These are phyloP conservation scores for Aspergillus pseudoterreus DNA, from an alignment of 2,329 filamentous ascomycete genomes.

Conservation along the genomic window DNA sequence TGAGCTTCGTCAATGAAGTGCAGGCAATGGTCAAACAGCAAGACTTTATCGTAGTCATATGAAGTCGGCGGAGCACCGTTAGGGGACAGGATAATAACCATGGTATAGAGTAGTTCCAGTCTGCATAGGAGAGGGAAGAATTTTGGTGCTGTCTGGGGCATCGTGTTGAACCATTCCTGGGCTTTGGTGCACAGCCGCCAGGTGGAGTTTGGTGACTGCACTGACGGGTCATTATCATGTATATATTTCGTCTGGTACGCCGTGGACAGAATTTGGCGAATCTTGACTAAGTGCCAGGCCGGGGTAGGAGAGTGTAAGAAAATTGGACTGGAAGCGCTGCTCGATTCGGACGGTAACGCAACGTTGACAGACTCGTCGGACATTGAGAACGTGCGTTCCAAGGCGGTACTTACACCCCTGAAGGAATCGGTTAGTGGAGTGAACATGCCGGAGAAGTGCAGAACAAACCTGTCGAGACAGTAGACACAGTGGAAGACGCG, in stretches of 20 bases:
- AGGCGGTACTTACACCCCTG: conserved; percentile 82
- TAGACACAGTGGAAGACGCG: conserved; percentile 90
- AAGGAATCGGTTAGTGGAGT: background rate
- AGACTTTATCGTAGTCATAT: conserved; percentile 69
- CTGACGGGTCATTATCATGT: conserved; percentile 64
- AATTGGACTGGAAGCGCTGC: conserved; percentile 45
- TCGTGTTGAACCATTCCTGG: conserved; percentile 71
- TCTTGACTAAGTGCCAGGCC: conserved; percentile 72
- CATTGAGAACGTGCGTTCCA: conserved; percentile 86
- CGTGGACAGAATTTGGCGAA: conserved; percentile 79
- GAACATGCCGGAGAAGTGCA: background rate
- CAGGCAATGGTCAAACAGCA: conserved; percentile 83
- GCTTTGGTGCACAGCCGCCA: conserved; percentile 55
- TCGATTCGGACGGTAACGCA: conserved; percentile 59
- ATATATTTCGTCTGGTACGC: conserved; percentile 91
- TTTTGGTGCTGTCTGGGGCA: conserved; percentile 62
- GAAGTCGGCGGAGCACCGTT: conserved; percentile 67
- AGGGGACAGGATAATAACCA: conserved; percentile 82
- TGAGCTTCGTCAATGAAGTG: conserved; percentile 76
- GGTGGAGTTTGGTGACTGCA: conserved; percentile 56
- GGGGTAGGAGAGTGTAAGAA: conserved; percentile 61
- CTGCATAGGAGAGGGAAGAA: conserved; percentile 75
- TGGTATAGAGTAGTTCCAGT: conserved; percentile 85
- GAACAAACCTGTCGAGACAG: conserved; percentile 70
- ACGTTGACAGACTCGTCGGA: conserved; percentile 85